Conservation (phyloP, 1,139 yeast genomes). For the Tardiomyces digboiensis region DNA sequence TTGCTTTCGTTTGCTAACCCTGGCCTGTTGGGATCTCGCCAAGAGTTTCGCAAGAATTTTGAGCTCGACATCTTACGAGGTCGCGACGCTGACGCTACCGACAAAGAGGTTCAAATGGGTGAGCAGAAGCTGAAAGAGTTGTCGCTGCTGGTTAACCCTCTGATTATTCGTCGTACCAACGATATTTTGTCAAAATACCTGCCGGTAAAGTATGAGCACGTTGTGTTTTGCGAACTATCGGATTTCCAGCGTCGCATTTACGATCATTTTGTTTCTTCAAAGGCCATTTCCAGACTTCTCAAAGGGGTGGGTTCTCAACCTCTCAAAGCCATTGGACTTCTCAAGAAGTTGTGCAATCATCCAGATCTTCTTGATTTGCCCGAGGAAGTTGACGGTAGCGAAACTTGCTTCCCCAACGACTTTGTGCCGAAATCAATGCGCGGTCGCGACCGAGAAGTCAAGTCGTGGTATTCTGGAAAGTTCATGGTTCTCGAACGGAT, state of each 20-base stretch:
- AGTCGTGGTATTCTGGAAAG: constrained; percentile 48
- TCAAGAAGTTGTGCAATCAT: constrained; percentile 88
- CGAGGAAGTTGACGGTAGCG: constrained; percentile 64
- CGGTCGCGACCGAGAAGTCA: constrained; percentile 54
- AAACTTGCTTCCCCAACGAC: constrained; percentile 61
- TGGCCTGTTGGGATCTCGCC: constrained; percentile 77
- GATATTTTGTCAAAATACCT: constrained; percentile 88
- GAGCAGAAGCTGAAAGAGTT: constrained; percentile 62
- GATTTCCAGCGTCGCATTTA: constrained; percentile 71
- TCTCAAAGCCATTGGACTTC: constrained; percentile 77
- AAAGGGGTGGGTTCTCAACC: constrained; percentile 76
- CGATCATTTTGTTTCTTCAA: constrained; percentile 67
- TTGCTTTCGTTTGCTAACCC: constrained; percentile 91
- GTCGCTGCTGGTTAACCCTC: constrained; percentile 71
- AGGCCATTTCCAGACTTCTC: constrained; percentile 63
- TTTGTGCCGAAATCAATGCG: constrained; percentile 39
- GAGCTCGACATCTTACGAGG: constrained; percentile 77
- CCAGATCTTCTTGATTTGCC: constrained; percentile 79
- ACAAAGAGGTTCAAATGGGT: constrained; percentile 65
- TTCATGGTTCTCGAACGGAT: constrained; percentile 56
- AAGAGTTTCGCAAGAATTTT: constrained; percentile 75
- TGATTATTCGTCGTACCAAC: constrained; percentile 91
- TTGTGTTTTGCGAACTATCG: constrained; percentile 75
- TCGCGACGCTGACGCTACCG: constrained; percentile 86
- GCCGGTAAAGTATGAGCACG: constrained; percentile 95